phyloP scores from a whole-genome alignment of 305 asterid genomes.

The Fraxinus xanthoxyloides region DNA sequence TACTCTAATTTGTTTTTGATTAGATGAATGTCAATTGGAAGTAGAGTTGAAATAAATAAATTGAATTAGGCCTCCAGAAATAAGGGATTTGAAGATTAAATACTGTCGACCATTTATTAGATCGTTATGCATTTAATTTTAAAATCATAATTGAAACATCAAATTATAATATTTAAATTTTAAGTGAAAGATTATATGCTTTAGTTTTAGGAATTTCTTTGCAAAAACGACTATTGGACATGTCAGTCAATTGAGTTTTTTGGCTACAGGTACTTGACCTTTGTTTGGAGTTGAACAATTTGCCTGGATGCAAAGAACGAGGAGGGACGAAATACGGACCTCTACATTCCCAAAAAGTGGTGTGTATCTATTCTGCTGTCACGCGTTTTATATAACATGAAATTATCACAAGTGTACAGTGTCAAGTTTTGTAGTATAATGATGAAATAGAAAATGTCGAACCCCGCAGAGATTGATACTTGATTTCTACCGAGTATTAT shows the following conservation, averaged over 20 bases:
- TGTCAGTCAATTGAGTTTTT: neutral
- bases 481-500: too few relatives aligned
- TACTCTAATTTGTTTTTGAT: too few relatives aligned
- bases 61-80: neutral
- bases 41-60: neutral
- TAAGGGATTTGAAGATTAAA: neutral
- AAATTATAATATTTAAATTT: neutral
- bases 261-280: neutral
- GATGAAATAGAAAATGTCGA: too few relatives aligned
- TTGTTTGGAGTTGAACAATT: neutral
- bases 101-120: too few relatives aligned
- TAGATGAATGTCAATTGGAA: neutral
- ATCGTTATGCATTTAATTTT: neutral
- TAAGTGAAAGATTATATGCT: neutral
- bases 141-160: neutral
- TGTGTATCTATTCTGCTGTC: neutral
- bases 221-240: too few relatives aligned
- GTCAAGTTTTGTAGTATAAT: too few relatives aligned
- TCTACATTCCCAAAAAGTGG: constrained; percentile 35
- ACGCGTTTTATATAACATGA: too few relatives aligned
- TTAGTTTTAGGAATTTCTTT: neutral
- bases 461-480: too few relatives aligned
- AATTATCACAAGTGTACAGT: too few relatives aligned
- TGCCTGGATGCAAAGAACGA: constrained; percentile 30
- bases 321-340: constrained; percentile 30